Evolutionary conservation across 257 asterid genomes (phyloP).

Genomic region (Ilex aquifolium): DNA sequence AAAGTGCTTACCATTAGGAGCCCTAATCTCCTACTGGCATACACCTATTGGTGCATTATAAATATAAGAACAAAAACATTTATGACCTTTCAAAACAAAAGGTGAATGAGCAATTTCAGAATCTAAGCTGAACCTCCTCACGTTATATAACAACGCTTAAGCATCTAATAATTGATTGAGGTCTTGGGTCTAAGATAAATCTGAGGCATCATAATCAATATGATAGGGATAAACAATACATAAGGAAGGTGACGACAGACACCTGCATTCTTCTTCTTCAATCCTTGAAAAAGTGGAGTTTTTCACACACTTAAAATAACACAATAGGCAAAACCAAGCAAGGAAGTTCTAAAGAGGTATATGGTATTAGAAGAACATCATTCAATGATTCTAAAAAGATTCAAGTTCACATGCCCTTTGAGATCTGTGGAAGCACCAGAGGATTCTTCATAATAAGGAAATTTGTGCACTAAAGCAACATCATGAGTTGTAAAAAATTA

Average conservation of each 20-base stretch:
- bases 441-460: neutral
- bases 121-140: neutral
- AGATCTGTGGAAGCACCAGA: neutral
- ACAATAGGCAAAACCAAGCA: no score
- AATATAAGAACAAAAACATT: neutral
- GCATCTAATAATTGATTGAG: neutral
- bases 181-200: no score
- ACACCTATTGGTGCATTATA: neutral
- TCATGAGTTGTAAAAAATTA: slow-evolving; percentile 2
- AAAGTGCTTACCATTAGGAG: neutral
- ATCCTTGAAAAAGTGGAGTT: neutral
- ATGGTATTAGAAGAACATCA: neutral
- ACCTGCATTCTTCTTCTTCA: neutral
- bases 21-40: neutral
- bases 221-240: neutral
- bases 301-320: no score
- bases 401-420: neutral
- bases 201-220: neutral
- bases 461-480: neutral
- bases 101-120: no score
- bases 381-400: neutral
- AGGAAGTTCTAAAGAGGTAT: no score
- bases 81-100: no score
- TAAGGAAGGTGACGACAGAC: neutral
- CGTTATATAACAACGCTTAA: neutral